Conservation (phyloP, 805 yeast species). For the Cephaloascus fragrans region DNA sequence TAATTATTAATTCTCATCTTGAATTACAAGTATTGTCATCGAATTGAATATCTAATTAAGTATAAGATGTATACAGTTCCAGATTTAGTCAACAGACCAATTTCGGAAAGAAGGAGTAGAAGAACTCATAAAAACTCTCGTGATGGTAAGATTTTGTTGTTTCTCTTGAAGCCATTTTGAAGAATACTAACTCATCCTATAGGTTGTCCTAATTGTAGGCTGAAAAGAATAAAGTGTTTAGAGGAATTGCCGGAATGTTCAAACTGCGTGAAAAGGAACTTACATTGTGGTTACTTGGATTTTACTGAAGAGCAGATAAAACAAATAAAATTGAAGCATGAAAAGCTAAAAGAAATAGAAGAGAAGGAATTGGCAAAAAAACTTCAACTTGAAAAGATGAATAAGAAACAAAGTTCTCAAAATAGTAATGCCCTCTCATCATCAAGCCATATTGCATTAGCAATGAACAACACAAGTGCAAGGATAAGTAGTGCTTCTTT, state of each 20-base stretch:
- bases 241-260: constrained; percentile 32
- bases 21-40: no score
- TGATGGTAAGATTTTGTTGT: constrained; percentile 14
- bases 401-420: no score
- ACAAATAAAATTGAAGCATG: constrained; percentile 3
- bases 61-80: no score
- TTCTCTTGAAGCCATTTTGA: constrained; percentile 9
- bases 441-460: no score
- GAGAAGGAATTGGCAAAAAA: no score
- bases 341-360: no score
- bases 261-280: constrained; percentile 33
- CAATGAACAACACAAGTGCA: no score
- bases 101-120: constrained; percentile 17
- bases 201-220: constrained; percentile 17
- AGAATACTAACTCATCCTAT: not conserved
- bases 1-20: no score
- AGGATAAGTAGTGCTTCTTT: no score
- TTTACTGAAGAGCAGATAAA: constrained; percentile 1
- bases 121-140: constrained; percentile 26
- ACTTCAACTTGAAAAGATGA: no score
- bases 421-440: no score
- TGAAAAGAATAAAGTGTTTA: constrained; percentile 34
- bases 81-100: not conserved
- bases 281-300: constrained; percentile 34
- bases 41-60: no score